A percentile compares a stretch with the other conserved stretches of the same genome.
Conservation (phyloP, 2,329 filamentous ascomycete genomes). For the Podosphaera aphanis region DNA sequence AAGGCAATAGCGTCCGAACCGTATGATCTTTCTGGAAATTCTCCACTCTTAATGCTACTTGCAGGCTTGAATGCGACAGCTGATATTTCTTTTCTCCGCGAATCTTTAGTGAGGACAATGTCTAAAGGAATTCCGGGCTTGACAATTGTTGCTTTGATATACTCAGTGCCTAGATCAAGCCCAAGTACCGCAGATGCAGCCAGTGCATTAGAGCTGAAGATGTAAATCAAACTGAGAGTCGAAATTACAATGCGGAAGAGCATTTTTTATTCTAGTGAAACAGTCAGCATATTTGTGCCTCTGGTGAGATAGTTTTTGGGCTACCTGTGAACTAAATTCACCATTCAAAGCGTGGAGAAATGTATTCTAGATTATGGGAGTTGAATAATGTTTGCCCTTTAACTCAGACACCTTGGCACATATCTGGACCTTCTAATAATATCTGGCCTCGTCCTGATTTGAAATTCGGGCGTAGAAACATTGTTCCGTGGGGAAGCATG, state of each 20-base stretch:
- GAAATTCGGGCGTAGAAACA: no score
- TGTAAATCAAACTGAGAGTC: constrained; percentile 14
- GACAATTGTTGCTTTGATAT: constrained; percentile 86
- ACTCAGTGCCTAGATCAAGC: constrained; percentile 85
- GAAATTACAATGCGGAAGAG: constrained; percentile 9
- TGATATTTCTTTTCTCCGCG: constrained; percentile 79
- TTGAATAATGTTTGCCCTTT: no score
- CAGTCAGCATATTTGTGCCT: no score
- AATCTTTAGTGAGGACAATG: constrained; percentile 94
- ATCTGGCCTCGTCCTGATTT: no score
- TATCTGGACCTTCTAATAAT: no score
- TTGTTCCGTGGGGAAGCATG: no score
- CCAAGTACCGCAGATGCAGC: constrained; percentile 52
- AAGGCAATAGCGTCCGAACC: constrained; percentile 80
- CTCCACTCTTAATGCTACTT: constrained; percentile 35
- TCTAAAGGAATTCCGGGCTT: constrained; percentile 94
- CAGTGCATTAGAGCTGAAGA: constrained; percentile 16
- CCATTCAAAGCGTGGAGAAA: no score
- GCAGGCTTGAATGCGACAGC: constrained; percentile 83
- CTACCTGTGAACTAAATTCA: no score
- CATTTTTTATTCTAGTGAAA: not conserved
- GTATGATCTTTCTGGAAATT: constrained; percentile 73
- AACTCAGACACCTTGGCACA: no score
- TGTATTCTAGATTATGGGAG: no score
- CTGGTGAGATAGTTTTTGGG: no score